phyloP scores from a whole-genome alignment of 805 yeast genomes.

The Saturnispora halmiae region DNA sequence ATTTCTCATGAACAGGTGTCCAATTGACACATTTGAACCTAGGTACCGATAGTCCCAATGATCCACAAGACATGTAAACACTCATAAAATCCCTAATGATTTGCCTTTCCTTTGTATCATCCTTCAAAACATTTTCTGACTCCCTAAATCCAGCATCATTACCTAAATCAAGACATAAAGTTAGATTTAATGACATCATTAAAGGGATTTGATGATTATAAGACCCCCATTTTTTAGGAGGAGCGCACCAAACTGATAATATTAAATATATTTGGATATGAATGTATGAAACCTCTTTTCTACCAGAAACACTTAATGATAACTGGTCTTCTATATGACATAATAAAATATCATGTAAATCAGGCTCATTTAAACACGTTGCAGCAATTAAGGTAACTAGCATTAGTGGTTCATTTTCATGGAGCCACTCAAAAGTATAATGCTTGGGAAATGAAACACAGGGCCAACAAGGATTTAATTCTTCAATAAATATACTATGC shows the following conservation, averaged over 20 bases:
- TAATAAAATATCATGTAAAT: constrained; percentile 33
- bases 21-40: constrained; percentile 42
- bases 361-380: constrained; percentile 38
- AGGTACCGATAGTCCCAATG: constrained; percentile 42
- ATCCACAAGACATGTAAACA: constrained; percentile 43
- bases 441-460: constrained; percentile 34
- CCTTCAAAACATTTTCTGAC: constrained; percentile 21
- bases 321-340: constrained; percentile 38
- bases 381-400: constrained; percentile 37
- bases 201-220: constrained; percentile 44
- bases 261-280: constrained; percentile 37
- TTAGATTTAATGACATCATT: constrained; percentile 35
- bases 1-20: constrained; percentile 37
- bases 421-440: constrained; percentile 32
- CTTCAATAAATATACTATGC: constrained; percentile 29
- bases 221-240: constrained; percentile 43
- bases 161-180: constrained; percentile 43
- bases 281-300: constrained; percentile 35
- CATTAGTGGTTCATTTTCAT: constrained; percentile 36
- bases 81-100: constrained; percentile 37
- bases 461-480: constrained; percentile 41
- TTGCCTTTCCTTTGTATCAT: constrained; percentile 28
- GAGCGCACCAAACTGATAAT: constrained; percentile 44
- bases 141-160: constrained; percentile 26
- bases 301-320: constrained; percentile 36